phyloP scores from a whole-genome alignment of 164 flowering plant genomes.

The Paratinospora sagittata region DNA sequence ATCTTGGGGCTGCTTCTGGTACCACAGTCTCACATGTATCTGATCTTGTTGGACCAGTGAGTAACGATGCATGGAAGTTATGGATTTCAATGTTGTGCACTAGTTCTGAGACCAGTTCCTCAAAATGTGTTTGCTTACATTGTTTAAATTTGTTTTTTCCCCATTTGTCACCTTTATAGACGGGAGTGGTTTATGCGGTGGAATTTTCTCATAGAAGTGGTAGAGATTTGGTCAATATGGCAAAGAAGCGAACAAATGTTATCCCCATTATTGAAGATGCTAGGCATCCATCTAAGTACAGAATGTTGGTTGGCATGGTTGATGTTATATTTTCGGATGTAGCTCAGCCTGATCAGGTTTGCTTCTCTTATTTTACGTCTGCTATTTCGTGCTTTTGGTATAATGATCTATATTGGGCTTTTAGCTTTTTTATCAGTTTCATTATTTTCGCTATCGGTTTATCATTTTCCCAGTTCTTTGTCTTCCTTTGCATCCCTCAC shows the following conservation, averaged over 20 bases:
- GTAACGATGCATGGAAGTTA: constrained; percentile 15
- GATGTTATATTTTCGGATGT: constrained; percentile 92
- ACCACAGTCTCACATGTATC: constrained; percentile 98
- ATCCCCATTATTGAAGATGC: constrained; percentile 94
- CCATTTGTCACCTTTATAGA: constrained; percentile 29
- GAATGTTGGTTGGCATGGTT: constrained; percentile 96
- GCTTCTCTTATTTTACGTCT: constrained; percentile 8
- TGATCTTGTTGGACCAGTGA: constrained; percentile 95
- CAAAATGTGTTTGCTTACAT: not conserved
- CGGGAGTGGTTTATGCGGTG: constrained; percentile 85
- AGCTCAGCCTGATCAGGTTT: constrained; percentile 99
- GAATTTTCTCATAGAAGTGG: constrained; percentile 99
- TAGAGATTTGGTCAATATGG: constrained; percentile 95
- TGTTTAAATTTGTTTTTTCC: not conserved
- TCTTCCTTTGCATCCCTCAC: too few relatives aligned
- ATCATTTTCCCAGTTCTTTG: too few relatives aligned
- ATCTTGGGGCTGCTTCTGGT: constrained; percentile 98
- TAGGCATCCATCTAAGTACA: constrained; percentile 88
- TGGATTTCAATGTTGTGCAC: not conserved
- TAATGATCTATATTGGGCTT: too few relatives aligned
- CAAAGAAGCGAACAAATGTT: constrained; percentile 87
- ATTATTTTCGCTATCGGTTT: too few relatives aligned
- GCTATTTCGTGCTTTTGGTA: not conserved
- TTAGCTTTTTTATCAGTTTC: too few relatives aligned
- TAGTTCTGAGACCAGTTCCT: not conserved